Percentiles rank a stretch among this genome's conserved stretches.
Evolutionary conservation across 345 rosid genomes (phyloP).

Genomic region (Mallotus nudiflorus): DNA sequence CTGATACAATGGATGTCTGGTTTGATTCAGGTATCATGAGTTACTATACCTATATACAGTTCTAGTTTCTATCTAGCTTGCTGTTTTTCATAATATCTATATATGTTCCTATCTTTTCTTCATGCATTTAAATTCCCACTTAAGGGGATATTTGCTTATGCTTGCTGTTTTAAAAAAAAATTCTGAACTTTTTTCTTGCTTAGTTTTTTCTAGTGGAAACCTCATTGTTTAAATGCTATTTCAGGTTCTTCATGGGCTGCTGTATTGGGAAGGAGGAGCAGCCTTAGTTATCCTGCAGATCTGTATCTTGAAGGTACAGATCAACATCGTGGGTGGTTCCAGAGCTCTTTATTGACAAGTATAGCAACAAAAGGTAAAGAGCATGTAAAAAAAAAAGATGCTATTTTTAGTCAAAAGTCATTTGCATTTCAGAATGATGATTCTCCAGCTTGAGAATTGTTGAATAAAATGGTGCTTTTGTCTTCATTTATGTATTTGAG

Average conservation of each 20-base stretch:
- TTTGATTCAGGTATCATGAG: slow-evolving; percentile 77
- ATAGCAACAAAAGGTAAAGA: slow-evolving; percentile 77
- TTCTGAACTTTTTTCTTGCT: background rate
- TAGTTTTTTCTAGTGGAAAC: background rate
- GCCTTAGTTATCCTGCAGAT: slow-evolving; percentile 78
- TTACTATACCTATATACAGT: background rate
- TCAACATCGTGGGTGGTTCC: slow-evolving; percentile 99
- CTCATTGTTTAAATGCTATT: slow-evolving; percentile 15
- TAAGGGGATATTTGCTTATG: background rate
- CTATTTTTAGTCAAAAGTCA: background rate
- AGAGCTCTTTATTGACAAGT: slow-evolving; percentile 90
- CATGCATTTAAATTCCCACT: background rate
- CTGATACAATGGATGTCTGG: slow-evolving; percentile 99
- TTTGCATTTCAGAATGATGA: background rate
- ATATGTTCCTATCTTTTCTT: too few relatives aligned
- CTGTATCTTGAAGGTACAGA: slow-evolving; percentile 95
- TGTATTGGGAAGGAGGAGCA: slow-evolving; percentile 65
- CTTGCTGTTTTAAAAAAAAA: background rate
- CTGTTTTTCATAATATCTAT: background rate
- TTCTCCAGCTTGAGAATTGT: background rate
- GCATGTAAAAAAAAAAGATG: slow-evolving; percentile 7
- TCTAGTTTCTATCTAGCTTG: too few relatives aligned
- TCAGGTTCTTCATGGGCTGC: slow-evolving; percentile 98
- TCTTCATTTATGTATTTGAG: background rate
- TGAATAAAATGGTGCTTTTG: slow-evolving; percentile 1